Conservation (phyloP, 176 grass and related monocot genomes). For the Juncus inflexus region DNA sequence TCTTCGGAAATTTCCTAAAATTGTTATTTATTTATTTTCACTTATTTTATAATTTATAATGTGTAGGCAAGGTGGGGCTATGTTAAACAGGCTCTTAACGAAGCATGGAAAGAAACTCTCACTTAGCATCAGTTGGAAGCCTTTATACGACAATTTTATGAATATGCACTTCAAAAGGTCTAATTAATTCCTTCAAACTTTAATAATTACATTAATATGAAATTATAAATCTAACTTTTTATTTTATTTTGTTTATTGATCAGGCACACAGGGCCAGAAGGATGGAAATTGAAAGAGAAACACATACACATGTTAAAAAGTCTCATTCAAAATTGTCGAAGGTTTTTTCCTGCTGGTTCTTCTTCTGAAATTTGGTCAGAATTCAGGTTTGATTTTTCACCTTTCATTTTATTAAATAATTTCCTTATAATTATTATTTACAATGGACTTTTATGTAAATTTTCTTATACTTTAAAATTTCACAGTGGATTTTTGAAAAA, state of each 20-base stretch:
- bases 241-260: constrained; percentile 19
- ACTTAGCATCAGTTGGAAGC: constrained; percentile 71
- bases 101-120: constrained; percentile 70
- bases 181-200: constrained; percentile 29
- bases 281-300: constrained; percentile 67
- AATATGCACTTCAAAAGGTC: constrained; percentile 91
- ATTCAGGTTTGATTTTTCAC: too few relatives aligned
- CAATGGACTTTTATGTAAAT: neutral
- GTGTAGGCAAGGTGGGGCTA: constrained; percentile 84
- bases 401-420: too few relatives aligned
- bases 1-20: too few relatives aligned
- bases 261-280: constrained; percentile 96
- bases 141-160: constrained; percentile 78
- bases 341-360: constrained; percentile 77
- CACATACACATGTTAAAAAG: constrained; percentile 65
- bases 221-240: too few relatives aligned
- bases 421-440: neutral
- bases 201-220: too few relatives aligned
- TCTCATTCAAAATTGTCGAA: constrained; percentile 65
- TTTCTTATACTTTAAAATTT: neutral
- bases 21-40: too few relatives aligned
- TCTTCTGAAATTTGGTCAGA: constrained; percentile 88
- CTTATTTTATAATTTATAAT: constrained; percentile 8
- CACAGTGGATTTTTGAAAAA: constrained; percentile 70
- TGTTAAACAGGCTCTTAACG: constrained; percentile 60